These are phyloP conservation scores for Lepidium aucheri DNA, from an alignment of 345 rosid species.

Conservation along the genomic window DNA sequence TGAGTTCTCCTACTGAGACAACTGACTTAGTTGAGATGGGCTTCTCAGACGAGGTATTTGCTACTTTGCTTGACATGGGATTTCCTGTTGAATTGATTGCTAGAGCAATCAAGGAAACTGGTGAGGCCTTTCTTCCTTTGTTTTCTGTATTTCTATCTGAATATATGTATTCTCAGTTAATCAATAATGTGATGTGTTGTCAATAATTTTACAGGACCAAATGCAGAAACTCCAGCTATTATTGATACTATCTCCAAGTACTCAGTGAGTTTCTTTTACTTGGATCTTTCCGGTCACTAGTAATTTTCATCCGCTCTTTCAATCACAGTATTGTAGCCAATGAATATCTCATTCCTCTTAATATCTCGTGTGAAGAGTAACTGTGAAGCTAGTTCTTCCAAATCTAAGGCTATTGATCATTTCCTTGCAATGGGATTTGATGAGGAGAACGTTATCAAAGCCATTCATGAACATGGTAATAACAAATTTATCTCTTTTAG, in stretches of 20 bases:
- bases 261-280: conserved; percentile 1
- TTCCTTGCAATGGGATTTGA: conserved; percentile 74
- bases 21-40: conserved; percentile 17
- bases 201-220: conserved; percentile 5
- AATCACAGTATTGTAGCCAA: neutral
- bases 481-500: neutral
- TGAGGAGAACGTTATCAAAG: conserved; percentile 49
- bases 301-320: neutral
- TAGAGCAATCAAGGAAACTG: conserved; percentile 24
- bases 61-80: conserved; percentile 20
- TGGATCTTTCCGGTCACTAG: neutral
- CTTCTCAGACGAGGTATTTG: conserved; percentile 18
- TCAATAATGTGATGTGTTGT: neutral
- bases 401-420: conserved; percentile 41
- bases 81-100: conserved; percentile 6
- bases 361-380: conserved; percentile 34
- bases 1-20: conserved; percentile 10
- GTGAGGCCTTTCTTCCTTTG: conserved; percentile 3
- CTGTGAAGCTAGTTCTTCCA: conserved; percentile 43
- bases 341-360: neutral
- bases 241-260: conserved; percentile 22
- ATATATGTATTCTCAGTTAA: neutral
- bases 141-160: neutral
- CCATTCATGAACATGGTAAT: conserved; percentile 60
- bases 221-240: conserved; percentile 13